Conservation (phyloP, 2,329 filamentous ascomycete species). For the Alternaria triticina region DNA sequence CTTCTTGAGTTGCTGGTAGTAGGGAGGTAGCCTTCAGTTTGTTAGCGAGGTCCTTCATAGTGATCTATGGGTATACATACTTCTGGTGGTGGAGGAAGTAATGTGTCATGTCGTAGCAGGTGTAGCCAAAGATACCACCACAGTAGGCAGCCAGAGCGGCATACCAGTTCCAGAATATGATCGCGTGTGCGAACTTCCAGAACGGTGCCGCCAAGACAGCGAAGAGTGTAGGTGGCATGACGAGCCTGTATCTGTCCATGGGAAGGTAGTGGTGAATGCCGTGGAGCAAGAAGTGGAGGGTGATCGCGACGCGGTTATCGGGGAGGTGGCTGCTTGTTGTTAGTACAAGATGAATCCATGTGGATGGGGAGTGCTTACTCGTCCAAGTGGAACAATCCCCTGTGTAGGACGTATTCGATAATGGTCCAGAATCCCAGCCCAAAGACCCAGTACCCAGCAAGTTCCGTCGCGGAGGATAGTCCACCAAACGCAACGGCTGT, state of each 20-base stretch:
- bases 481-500: conserved; percentile 68
- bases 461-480: conserved; percentile 54
- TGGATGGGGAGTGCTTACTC: conserved; percentile 63
- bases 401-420: conserved; percentile 86
- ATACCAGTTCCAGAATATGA: conserved; percentile 88
- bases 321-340: conserved; percentile 72
- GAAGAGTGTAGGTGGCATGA: conserved; percentile 95
- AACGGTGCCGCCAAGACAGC: conserved; percentile 83
- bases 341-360: conserved; percentile 1
- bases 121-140: conserved; percentile 92
- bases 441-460: conserved; percentile 68
- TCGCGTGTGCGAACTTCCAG: conserved; percentile 83
- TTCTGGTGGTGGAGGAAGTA: conserved; percentile 98
- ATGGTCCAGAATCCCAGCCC: conserved; percentile 86
- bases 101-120: conserved; percentile 96
- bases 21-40: conserved; percentile 70
- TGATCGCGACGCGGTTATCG: conserved; percentile 87
- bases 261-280: conserved; percentile 98
- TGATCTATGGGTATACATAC: conserved; percentile 51
- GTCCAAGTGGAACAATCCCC: conserved; percentile 94
- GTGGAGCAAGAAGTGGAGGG: conserved; percentile 89
- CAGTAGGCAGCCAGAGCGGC: conserved; percentile 79
- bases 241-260: conserved; percentile 97
- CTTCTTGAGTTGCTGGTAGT: conserved; percentile 94
- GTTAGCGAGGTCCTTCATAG: conserved; percentile 11